Evolutionary conservation across 768 basidiomycete genomes (phyloP), one percentile per base, ranked within the genome.

Genomic region (Podaxis sp.): DNA sequence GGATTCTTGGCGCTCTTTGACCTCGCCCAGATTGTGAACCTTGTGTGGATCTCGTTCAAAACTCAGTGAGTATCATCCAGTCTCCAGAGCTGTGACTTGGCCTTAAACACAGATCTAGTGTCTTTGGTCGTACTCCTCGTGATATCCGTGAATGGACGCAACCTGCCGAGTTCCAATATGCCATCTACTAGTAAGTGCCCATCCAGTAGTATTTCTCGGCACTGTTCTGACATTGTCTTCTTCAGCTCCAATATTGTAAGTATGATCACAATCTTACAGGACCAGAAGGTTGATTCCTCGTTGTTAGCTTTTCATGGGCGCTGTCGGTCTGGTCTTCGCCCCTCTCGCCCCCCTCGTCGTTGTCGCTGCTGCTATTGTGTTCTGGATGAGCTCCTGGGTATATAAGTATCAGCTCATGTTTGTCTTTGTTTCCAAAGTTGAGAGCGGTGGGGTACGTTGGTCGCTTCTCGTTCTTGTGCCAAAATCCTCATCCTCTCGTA

Each of bases 341-440:
- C 96, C 96, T 13, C 77, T 99, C 5, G 95, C 96, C 0, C 97
- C 97, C 1, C 75, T 98, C 32, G 95, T 99, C 14, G 83, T 82
- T 7, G 79, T 95, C 27, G 91, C 90, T 16, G 93, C 87, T 11
- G 88, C 88, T 2, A 70, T 89, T 35, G 93, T 97, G 21, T 91
- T 95, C 72, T 98, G 94, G 91, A 76, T 89, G 68, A 85, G 85
- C 63, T 90, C 88, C 4, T 86, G 86, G 80, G 90, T 93, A 21
- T 93, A 95, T 80, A 99, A 98, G 75, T 98, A 98, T 69, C 91
- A 95, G 77, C 79, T 98, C 53, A 94, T 98, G 87, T 98, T 96
- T 72, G 93, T 96, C 60, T 95, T 83, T 70, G 77, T 93, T 51
- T 87, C 94, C 5, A 87, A 87, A 63, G 90, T 94, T 13, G 97